Evolutionary conservation across 768 basidiomycete species (phyloP).

Genomic region (Hemileccinum rubropunctum): DNA sequence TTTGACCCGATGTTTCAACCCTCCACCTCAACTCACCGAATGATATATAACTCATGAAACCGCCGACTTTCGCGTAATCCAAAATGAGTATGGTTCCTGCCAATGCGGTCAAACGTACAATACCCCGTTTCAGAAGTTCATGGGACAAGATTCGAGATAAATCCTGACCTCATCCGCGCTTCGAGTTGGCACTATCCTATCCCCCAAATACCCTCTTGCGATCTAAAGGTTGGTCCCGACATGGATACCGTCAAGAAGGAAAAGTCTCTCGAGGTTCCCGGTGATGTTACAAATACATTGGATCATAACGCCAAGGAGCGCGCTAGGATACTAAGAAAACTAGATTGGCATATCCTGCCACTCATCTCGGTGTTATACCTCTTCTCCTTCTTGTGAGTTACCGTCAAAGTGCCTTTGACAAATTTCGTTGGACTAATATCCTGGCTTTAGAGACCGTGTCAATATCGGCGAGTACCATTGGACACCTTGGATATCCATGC

Average conservation of each 20-base stretch:
- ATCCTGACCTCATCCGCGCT: not conserved
- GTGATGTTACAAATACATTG: not conserved
- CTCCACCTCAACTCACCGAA: not conserved
- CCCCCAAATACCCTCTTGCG: not conserved
- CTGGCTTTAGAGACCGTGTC: slow-evolving; percentile 37
- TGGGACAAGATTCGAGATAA: not conserved
- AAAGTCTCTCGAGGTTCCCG: not conserved
- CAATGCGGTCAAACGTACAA: not conserved
- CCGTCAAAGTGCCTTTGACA: too few relatives aligned
- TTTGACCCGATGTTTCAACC: slow-evolving; percentile 1
- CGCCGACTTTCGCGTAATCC: not conserved
- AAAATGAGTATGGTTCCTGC: not conserved
- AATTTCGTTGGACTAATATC: not conserved
- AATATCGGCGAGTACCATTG: slow-evolving; percentile 38
- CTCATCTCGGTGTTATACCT: slow-evolving; percentile 40
- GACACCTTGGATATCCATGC: not conserved
- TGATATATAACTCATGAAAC: not conserved
- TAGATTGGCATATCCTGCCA: slow-evolving; percentile 40
- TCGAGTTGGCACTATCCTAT: slow-evolving; percentile 4
- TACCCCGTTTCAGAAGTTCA: slow-evolving; percentile 1
- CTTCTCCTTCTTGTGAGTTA: slow-evolving; percentile 41
- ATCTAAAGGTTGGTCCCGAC: slow-evolving; percentile 4
- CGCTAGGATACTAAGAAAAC: slow-evolving; percentile 32
- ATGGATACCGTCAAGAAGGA: not conserved
- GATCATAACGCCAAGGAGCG: slow-evolving; percentile 6